phyloP scores from a whole-genome alignment of 805 yeast genomes.

The Ogataea populi-albae region DNA sequence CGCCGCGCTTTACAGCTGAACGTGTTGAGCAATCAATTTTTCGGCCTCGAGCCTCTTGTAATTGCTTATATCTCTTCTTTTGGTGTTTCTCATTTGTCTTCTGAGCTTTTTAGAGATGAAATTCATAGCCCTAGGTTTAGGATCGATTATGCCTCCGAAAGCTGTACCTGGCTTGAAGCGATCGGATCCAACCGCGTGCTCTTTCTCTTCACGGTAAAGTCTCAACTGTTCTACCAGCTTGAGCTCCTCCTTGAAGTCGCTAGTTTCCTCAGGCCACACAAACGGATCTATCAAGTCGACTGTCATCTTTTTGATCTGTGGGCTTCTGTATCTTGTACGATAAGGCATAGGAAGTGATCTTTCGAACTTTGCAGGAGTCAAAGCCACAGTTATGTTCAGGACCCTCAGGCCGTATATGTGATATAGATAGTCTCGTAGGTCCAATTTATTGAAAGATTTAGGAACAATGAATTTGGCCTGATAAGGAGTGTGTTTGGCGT shows the following conservation, averaged over 20 bases:
- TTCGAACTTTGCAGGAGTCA: constrained; percentile 67
- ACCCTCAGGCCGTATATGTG: constrained; percentile 89
- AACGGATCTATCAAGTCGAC: constrained; percentile 95
- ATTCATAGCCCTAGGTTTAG: constrained; percentile 58
- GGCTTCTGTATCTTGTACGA: constrained; percentile 67
- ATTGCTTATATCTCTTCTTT: constrained; percentile 32
- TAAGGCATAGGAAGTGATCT: constrained; percentile 52
- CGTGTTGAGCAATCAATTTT: constrained; percentile 39
- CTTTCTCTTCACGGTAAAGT: constrained; percentile 50
- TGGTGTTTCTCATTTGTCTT: constrained; percentile 46
- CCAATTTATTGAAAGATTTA: constrained; percentile 87
- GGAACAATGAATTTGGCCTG: constrained; percentile 97
- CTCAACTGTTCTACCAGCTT: constrained; percentile 43
- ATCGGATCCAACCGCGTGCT: constrained; percentile 61
- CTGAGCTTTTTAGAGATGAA: constrained; percentile 53
- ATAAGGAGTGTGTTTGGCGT: constrained; percentile 95
- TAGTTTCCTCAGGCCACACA: constrained; percentile 78
- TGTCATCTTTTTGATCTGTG: constrained; percentile 93
- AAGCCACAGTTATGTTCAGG: constrained; percentile 80
- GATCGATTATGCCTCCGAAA: constrained; percentile 64
- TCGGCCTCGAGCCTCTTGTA: constrained; percentile 28
- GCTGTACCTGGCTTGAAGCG: constrained; percentile 62
- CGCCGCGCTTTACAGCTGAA: constrained; percentile 38
- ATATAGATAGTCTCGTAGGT: constrained; percentile 89
- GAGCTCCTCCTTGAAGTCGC: constrained; percentile 33